Conservation (phyloP, 2,329 filamentous ascomycete genomes). For the Helminthosporium solani region DNA sequence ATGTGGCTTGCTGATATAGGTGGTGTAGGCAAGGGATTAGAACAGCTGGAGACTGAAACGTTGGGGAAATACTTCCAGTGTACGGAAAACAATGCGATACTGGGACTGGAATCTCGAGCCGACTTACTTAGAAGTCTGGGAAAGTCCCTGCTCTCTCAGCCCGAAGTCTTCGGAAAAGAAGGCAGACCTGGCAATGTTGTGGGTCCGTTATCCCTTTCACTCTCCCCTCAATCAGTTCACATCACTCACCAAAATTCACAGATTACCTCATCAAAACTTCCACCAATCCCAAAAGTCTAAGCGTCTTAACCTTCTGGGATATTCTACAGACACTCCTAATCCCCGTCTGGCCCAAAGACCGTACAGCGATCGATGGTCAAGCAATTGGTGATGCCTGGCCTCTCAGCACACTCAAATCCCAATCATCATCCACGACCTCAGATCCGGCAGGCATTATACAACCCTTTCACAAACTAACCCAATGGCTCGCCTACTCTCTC, state of each 20-base stretch:
- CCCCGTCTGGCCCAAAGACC: conserved; percentile 82
- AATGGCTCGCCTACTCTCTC: conserved; percentile 91
- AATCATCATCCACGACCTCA: conserved; percentile 49
- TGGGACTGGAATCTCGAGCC: conserved; percentile 81
- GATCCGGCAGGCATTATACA: conserved; percentile 62
- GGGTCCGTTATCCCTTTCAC: conserved; percentile 56
- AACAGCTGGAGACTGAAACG: conserved; percentile 67
- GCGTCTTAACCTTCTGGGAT: conserved; percentile 89
- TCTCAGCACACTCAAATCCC: conserved; percentile 72
- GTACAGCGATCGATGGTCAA: conserved; percentile 79
- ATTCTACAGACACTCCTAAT: conserved; percentile 82
- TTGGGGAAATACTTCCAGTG: conserved; percentile 82
- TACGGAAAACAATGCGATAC: conserved; percentile 66
- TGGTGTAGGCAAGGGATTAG: conserved; percentile 58
- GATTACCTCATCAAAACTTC: conserved; percentile 20
- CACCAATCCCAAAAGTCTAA: conserved; percentile 18
- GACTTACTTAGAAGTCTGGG: conserved; percentile 73
- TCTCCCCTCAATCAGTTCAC: neutral
- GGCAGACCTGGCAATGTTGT: conserved; percentile 89
- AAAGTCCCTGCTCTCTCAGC: conserved; percentile 69
- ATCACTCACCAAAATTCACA: neutral
- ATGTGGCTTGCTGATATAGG: neutral
- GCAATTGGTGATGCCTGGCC: conserved; percentile 92
- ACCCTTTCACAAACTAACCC: conserved; percentile 88
- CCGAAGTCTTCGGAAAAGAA: conserved; percentile 75